Base-by-base conservation (phyloP, 768 basidiomycete species). In the Phylloporus scabripes region DNA sequence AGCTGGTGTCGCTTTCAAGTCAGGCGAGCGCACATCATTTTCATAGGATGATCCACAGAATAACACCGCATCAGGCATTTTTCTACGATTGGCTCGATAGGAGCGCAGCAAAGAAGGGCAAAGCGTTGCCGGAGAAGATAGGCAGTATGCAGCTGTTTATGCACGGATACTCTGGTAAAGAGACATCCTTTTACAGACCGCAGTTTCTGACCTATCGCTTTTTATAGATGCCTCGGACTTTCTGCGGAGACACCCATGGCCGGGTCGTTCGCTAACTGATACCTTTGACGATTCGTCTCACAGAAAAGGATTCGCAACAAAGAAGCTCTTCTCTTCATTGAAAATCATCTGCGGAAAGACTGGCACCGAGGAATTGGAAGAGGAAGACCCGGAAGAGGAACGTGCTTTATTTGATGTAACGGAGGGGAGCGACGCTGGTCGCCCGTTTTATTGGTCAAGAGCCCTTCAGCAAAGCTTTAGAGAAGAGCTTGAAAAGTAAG, bases 51-150 rank as follows among this genome's bases (percentile, higher is more conserved):
- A 43, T 34, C 48, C 37, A 18, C 28, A 32, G 45, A 52, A 52
- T 36, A 15, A 48, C 28, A 28, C 38, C 29, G 11, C 12, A 12
- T 26, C 18, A 91, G 81, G 87, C 90, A 5, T 95, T 95, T 68
- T 95, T 88, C 67, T 95, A 94, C 57, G 88, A 92, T 60, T 94
- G 90, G 90, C 70, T 92, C 24, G 92, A 94, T 58, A 74, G 90
- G 50, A 87, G 71, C 60, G 87, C 80, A 4, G 77, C 77, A 9
- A 92, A 90, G 70, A 91, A 92, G 58, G 88, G 87, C 6, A 90
- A 91, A 60, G 75, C 78, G 1, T 65, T 93, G 17, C 89, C 89
- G 20, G 88, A 87, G 51, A 95, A 95, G 70, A 84, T 92, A 43
- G 92, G 92, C 7, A 89, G 86, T 58, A 84, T 92, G 81, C 92